Evolutionary conservation across 1,284 basidiomycete species (phyloP).

Genomic region (Fomitopsis pinicola): DNA sequence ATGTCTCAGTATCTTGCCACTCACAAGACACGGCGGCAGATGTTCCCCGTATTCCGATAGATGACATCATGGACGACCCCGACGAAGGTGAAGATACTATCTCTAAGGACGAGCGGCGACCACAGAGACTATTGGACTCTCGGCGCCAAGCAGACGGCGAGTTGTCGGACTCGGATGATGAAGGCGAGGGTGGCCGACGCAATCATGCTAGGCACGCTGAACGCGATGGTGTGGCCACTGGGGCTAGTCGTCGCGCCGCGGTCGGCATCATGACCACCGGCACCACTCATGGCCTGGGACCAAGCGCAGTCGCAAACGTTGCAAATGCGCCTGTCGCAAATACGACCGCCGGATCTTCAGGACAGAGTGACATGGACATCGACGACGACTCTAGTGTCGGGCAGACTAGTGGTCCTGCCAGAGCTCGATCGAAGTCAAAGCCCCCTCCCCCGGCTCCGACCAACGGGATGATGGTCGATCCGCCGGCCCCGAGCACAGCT

Average conservation of each 20-base stretch:
- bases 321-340: conserved; percentile 21
- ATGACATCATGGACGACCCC: conserved; percentile 72
- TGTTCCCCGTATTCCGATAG: conserved; percentile 75
- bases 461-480: conserved; percentile 9
- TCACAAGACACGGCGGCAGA: conserved; percentile 38
- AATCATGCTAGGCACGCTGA: conserved; percentile 60
- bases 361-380: conserved; percentile 30
- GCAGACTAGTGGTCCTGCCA: background rate
- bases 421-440: conserved; percentile 13
- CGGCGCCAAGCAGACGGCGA: conserved; percentile 76
- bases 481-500: background rate
- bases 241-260: conserved; percentile 50
- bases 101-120: conserved; percentile 70
- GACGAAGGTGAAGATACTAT: conserved; percentile 81
- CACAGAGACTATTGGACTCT: conserved; percentile 67
- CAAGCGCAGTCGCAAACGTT: conserved; percentile 61
- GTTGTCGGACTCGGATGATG: conserved; percentile 82
- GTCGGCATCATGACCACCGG: conserved; percentile 66
- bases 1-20: background rate
- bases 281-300: conserved; percentile 63
- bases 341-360: conserved; percentile 10
- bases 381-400: conserved; percentile 23
- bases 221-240: conserved; percentile 34
- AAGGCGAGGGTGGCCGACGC: conserved; percentile 76
- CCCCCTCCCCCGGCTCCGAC: conserved; percentile 2